Percentiles rank a stretch among this genome's conserved stretches.
phyloP scores from a whole-genome alignment of 768 basidiomycete genomes.

The Tremella yokohamensis region DNA sequence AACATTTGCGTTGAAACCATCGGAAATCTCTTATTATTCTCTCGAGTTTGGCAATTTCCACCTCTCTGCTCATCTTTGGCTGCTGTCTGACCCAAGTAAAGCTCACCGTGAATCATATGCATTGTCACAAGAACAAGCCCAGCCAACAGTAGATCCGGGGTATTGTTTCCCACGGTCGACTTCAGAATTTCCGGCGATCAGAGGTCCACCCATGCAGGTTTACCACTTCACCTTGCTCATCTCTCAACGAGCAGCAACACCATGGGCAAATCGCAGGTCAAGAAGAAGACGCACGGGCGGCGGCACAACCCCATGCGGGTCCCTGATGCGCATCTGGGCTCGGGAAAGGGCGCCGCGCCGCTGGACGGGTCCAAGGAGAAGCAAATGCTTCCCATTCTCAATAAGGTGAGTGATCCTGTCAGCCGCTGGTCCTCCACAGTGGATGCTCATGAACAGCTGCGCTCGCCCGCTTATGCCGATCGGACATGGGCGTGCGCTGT shows the following conservation, averaged over 20 bases:
- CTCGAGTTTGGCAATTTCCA: too few relatives aligned
- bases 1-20: too few relatives aligned
- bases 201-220: too few relatives aligned
- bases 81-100: too few relatives aligned
- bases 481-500: constrained; percentile 95
- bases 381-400: constrained; percentile 78
- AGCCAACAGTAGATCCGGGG: too few relatives aligned
- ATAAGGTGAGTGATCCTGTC: constrained; percentile 62
- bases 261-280: constrained; percentile 84
- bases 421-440: background rate
- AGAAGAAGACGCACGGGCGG: constrained; percentile 70
- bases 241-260: constrained; percentile 9
- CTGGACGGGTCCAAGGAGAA: constrained; percentile 67
- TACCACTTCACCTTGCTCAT: too few relatives aligned
- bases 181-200: too few relatives aligned
- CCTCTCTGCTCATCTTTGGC: too few relatives aligned
- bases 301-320: constrained; percentile 92
- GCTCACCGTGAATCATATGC: too few relatives aligned
- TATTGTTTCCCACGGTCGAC: too few relatives aligned
- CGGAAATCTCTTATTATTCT: too few relatives aligned
- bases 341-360: constrained; percentile 60
- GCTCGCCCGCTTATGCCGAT: constrained; percentile 62
- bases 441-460: constrained; percentile 34
- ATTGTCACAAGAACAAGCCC: too few relatives aligned
- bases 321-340: constrained; percentile 83